These are phyloP conservation scores for Calonectria pseudoturangicola DNA, from an alignment of 2,329 filamentous ascomycete species.

Conservation along the genomic window DNA sequence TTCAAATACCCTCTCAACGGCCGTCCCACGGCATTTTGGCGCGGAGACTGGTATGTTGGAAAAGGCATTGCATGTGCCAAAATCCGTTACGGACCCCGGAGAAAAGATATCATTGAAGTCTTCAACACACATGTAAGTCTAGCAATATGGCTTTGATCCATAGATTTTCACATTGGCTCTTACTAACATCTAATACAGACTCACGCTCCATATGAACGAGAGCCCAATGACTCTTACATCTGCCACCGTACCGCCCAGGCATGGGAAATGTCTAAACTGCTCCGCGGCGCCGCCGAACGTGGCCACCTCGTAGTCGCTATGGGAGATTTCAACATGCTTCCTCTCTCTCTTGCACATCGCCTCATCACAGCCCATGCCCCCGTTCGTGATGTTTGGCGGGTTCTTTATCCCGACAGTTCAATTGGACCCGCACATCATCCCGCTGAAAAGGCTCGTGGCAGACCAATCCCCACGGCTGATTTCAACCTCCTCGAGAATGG, in stretches of 20 bases:
- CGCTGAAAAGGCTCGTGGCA: constrained; percentile 78
- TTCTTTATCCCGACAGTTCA: constrained; percentile 88
- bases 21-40: constrained; percentile 92
- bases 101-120: constrained; percentile 85
- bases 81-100: constrained; percentile 80
- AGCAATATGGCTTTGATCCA: no score
- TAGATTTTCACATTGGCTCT: not conserved
- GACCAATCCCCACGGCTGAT: constrained; percentile 83
- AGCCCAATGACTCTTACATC: constrained; percentile 88
- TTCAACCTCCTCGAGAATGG: constrained; percentile 89
- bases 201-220: constrained; percentile 90
- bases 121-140: constrained; percentile 89
- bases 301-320: constrained; percentile 90
- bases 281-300: constrained; percentile 85
- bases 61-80: constrained; percentile 92
- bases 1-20: constrained; percentile 92
- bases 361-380: constrained; percentile 87
- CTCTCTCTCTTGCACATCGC: constrained; percentile 87
- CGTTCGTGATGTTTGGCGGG: constrained; percentile 89
- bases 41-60: constrained; percentile 97
- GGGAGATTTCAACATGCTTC: constrained; percentile 98
- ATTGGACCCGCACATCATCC: constrained; percentile 82
- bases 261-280: constrained; percentile 94
- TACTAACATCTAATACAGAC: constrained; percentile 61
- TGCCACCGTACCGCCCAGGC: constrained; percentile 94